These are phyloP conservation scores for Geotrichum histeridarum DNA, from an alignment of 1,139 yeast genomes.

Conservation along the genomic window DNA sequence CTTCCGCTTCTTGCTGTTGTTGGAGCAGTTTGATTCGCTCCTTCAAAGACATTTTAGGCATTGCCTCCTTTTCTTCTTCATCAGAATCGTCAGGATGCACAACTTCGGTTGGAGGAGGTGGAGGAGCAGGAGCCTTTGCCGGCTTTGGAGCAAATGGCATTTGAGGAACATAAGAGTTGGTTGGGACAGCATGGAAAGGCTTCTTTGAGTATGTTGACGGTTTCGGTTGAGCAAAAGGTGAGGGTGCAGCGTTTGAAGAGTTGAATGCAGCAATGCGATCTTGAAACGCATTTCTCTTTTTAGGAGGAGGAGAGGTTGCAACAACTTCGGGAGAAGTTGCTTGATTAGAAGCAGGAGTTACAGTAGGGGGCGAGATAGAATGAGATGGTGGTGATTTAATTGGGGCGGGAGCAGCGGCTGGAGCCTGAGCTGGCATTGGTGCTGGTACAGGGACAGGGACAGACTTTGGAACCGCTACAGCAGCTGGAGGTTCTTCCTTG, in stretches of 20 bases:
- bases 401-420: conserved; percentile 1
- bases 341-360: not conserved
- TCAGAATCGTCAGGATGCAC: conserved; percentile 21
- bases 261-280: conserved; percentile 47
- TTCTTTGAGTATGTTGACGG: conserved; percentile 39
- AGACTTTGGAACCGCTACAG: conserved; percentile 19
- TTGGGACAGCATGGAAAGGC: conserved; percentile 40
- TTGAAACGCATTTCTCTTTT: conserved; percentile 35
- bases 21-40: conserved; percentile 84
- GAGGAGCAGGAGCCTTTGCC: conserved; percentile 20
- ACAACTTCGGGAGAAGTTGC: not conserved
- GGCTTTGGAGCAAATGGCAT: conserved; percentile 16
- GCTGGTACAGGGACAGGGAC: conserved; percentile 20
- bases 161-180: conserved; percentile 40
- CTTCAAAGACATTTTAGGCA: conserved; percentile 74
- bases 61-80: conserved; percentile 44
- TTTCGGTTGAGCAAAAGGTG: conserved; percentile 28
- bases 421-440: conserved; percentile 7
- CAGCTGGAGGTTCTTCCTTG: conserved; percentile 14
- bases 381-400: not conserved
- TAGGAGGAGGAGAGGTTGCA: not conserved
- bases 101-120: conserved; percentile 22
- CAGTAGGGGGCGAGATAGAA: not conserved
- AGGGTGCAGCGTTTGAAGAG: conserved; percentile 38
- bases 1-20: conserved; percentile 75